Base-by-base conservation (phyloP, 1,284 basidiomycete species). In the Violaceomyces palustris region DNA sequence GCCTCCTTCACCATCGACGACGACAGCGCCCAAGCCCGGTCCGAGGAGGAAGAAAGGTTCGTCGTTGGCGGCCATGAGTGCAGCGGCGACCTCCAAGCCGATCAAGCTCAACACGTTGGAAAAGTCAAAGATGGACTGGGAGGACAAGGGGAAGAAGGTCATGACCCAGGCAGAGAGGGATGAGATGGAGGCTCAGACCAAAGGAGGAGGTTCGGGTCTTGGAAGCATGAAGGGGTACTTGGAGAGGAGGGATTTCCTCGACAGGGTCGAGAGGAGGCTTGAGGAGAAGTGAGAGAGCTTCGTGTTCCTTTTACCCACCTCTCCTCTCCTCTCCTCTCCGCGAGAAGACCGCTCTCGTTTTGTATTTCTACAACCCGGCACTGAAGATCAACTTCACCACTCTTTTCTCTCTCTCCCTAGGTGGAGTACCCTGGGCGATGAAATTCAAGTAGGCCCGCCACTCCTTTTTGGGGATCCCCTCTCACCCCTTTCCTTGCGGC, bases 91-190 rank as follows among this genome's bases (percentile, higher is more conserved):
- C 14, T 17, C 35, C 11, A 57, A 64, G 31, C 58, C 64, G 3
- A 44, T 47, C 45, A 73, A 72, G 54, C 46, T 73, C 35, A 73
- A 70, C 43, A 73, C 70, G 26, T 50, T 73, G 14, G 70, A 73
- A 43, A 72, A 72, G 37, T 54, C 48, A 42, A 73, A 73, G 42
- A 42, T 70, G 34, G 70, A 73, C 35, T 73, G 70, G 70, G 61
- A 63, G 23, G 52, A 52, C 25, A n/a, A 19, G 8, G 51, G 36
- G 44, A 56, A 62, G 43, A 50, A 59, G 12, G 43, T 40, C 3
- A 35, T 71, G 32, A 57, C 55, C 3, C 49, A 55, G 18, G 50
- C 50, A 10, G 70, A 73, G 35, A 44, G 54, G 12, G 67, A 64
- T 30, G 67, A 72, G 45, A 55, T 73, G 17, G 70, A 73, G 19